Base-by-base conservation (phyloP, 2,329 filamentous ascomycete species). In the Claviceps lovelessii region DNA sequence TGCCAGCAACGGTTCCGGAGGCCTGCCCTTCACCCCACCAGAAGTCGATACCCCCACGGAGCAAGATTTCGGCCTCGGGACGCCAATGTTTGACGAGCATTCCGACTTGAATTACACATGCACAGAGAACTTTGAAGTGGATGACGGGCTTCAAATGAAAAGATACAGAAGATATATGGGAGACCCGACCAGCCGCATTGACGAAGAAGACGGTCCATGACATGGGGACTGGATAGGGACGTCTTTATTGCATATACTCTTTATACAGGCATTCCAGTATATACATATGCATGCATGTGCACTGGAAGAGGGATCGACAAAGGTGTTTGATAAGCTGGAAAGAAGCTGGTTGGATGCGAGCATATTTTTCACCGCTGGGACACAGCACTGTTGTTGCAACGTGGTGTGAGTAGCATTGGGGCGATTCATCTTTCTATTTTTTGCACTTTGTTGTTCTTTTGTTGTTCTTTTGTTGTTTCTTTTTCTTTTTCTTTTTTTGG, bases 101-200 rank as follows among this genome's bases (percentile, higher is more conserved):
- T 55, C 57, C 9, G 66, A 69, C 19, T 60, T 57, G 37, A 64
- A 66, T 53, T 70, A 68, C 54, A 63, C 58, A 6, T 68, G 61
- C 54, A 56, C 58, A 10, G 67, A 70, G 41, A 59, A 57, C 37
- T 55, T 60, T 19, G 67, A 69, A 52, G 55, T 50, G 33, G 69
- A 71, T n/a, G 63, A 62, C 45, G 65, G 63, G 9, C 57, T 71
- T 46, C 65, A 70, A 52, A 65, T 72, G 56, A 68, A 68, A 57
- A 61, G 63, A 33, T 67, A 69, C 55, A 63, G 67, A 53, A 60
- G 68, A 44, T 65, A 67, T 45, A 65, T 65, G 61, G 64, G 65
- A 39, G 65, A 68, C 49, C 60, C 68, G 37, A 64, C 65, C 13
- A 64, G 65, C 45, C 62, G 67, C 33, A 71, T 71, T 52, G 68